These are phyloP conservation scores for Lentinula boryana DNA, from an alignment of 768 basidiomycete species.

Conservation along the genomic window DNA sequence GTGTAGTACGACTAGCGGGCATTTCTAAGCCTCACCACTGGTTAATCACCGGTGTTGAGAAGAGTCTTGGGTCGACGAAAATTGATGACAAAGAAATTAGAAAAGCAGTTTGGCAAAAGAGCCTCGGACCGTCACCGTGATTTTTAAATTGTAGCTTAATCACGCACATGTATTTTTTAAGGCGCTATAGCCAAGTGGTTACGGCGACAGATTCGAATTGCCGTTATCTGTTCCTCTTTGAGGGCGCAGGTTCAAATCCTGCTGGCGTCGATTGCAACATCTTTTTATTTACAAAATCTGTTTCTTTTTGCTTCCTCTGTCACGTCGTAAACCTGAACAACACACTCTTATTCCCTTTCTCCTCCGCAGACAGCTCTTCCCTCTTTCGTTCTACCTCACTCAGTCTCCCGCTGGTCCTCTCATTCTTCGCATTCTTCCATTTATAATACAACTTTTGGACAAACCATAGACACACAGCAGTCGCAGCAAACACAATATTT, in stretches of 20 bases:
- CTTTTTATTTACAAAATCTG: no score
- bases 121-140: not conserved
- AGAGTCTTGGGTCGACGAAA: not conserved
- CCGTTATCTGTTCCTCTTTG: not conserved
- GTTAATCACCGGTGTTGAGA: not conserved
- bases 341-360: slow-evolving; percentile 28
- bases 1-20: not conserved
- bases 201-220: not conserved
- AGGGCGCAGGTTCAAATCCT: not conserved
- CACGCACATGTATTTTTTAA: not conserved
- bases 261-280: no score
- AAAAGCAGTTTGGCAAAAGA: not conserved
- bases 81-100: not conserved
- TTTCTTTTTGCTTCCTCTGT: no score
- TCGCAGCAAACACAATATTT: slow-evolving; percentile 12
- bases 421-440: slow-evolving; percentile 12
- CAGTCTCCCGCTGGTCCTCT: slow-evolving; percentile 13
- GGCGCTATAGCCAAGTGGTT: slow-evolving; percentile 46
- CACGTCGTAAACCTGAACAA: slow-evolving; percentile 26
- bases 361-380: slow-evolving; percentile 20
- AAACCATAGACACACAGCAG: slow-evolving; percentile 12
- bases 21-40: not conserved
- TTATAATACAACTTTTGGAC: slow-evolving; percentile 13
- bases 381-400: slow-evolving; percentile 17
- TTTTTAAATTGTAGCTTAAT: no score